Evolutionary conservation across 441 rosid genomes (phyloP).

Genomic region (Flueggea neowawraea): DNA sequence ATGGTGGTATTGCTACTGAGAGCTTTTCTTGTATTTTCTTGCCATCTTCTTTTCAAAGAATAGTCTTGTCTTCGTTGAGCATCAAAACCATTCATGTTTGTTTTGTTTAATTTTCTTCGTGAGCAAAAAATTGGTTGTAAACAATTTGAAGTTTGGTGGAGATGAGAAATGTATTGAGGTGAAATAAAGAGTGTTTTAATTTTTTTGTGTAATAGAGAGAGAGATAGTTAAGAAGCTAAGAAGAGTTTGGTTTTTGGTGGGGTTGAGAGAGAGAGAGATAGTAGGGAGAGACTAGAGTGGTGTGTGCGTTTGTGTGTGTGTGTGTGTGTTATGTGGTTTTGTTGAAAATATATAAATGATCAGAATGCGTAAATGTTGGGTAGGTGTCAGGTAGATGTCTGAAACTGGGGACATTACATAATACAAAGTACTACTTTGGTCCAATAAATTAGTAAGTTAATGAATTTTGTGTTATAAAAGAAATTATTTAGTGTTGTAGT

Average conservation of each 20-base stretch:
- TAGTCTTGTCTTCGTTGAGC: constrained; percentile 40
- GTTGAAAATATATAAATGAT: constrained; percentile 4
- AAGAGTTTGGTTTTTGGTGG: constrained; percentile 17
- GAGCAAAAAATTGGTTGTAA: neutral
- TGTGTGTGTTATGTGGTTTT: constrained; percentile 6
- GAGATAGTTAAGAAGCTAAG: constrained; percentile 16
- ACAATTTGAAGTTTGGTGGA: neutral
- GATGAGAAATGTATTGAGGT: neutral
- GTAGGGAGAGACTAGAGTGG: neutral
- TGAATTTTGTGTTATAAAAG: too few relatives aligned
- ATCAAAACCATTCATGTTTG: constrained; percentile 37
- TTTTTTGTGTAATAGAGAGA: neutral
- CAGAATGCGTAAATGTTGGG: too few relatives aligned
- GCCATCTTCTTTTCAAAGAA: constrained; percentile 49
- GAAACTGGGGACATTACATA: too few relatives aligned
- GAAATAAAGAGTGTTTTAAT: neutral
- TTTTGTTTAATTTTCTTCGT: neutral
- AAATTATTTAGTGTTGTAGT: too few relatives aligned
- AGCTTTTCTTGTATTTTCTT: constrained; percentile 20
- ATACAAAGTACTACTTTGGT: too few relatives aligned
- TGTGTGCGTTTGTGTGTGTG: too few relatives aligned
- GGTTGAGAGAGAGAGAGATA: neutral
- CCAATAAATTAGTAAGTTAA: too few relatives aligned
- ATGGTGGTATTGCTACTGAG: neutral
- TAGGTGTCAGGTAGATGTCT: too few relatives aligned